Percentiles rank a stretch among this genome's conserved stretches.
Conservation (phyloP, 208 protist species). For the Acanthamoeba pearcei region DNA sequence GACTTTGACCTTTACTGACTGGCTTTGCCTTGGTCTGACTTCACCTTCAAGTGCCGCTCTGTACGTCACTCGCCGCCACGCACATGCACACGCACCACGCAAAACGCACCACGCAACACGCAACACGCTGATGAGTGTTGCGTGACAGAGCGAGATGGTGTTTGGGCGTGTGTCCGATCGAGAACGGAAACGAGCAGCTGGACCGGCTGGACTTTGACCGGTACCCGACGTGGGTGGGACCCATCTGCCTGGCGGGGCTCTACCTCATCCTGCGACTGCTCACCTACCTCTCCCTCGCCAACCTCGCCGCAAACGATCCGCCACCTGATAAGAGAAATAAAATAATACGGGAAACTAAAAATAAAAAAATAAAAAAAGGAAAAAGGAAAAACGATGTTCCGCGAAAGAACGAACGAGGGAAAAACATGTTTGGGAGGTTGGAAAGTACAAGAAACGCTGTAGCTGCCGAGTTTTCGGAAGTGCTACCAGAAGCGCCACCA, state of each 20-base stretch:
- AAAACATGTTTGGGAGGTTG: too few relatives aligned
- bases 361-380: too few relatives aligned
- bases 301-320: not conserved
- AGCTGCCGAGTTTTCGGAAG: too few relatives aligned
- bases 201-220: not conserved
- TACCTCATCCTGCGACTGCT: constrained; percentile 42
- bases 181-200: not conserved
- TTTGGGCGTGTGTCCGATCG: constrained; percentile 24
- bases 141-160: not conserved
- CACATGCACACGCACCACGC: too few relatives aligned
- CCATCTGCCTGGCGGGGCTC: constrained; percentile 3
- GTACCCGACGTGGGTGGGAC: constrained; percentile 34
- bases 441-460: too few relatives aligned
- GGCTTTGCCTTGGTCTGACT: not conserved
- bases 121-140: too few relatives aligned
- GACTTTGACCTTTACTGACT: too few relatives aligned
- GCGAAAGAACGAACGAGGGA: too few relatives aligned
- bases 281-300: constrained; percentile 37
- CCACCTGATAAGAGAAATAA: constrained; percentile 59
- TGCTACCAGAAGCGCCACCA: not conserved
- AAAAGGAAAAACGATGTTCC: too few relatives aligned
- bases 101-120: too few relatives aligned
- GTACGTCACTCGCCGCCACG: not conserved
- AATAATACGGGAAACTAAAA: too few relatives aligned
- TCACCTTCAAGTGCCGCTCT: constrained; percentile 46